phyloP scores from a whole-genome alignment of 441 rosid species.

The Biscutella auriculata region DNA sequence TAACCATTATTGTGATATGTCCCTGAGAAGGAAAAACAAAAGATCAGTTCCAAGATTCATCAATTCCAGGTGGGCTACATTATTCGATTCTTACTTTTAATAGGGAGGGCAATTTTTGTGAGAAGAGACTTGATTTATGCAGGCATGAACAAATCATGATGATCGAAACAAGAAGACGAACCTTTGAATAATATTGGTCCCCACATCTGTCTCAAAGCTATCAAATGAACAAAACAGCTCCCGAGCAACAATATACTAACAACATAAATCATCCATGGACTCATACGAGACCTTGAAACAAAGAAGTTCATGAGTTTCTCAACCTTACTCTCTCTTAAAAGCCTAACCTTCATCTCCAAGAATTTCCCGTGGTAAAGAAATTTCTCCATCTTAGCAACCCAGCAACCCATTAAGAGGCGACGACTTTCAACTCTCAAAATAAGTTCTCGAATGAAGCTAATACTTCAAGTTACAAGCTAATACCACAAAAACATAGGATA shows the following conservation, averaged over 20 bases:
- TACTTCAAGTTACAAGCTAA: too few relatives aligned
- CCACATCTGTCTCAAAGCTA: slow-evolving; percentile 79
- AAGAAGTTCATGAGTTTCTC: slow-evolving; percentile 37
- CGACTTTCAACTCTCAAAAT: too few relatives aligned
- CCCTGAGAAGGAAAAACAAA: too few relatives aligned
- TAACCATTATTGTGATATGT: slow-evolving; percentile 90
- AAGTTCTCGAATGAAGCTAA: too few relatives aligned
- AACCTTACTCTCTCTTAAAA: slow-evolving; percentile 26
- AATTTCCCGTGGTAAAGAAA: slow-evolving; percentile 23
- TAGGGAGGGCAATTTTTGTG: slow-evolving; percentile 36
- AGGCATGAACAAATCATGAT: slow-evolving; percentile 27
- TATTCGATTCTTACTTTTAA: too few relatives aligned
- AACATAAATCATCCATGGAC: slow-evolving; percentile 82
- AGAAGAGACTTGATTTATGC: slow-evolving; percentile 36
- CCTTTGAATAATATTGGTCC: slow-evolving; percentile 74
- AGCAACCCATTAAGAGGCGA: too few relatives aligned
- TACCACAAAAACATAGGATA: too few relatives aligned
- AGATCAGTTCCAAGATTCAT: too few relatives aligned
- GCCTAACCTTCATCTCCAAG: slow-evolving; percentile 40
- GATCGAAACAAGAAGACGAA: slow-evolving; percentile 69
- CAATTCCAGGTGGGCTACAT: too few relatives aligned
- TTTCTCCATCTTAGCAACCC: slow-evolving; percentile 38
- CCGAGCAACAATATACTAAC: slow-evolving; percentile 70
- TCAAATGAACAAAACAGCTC: slow-evolving; percentile 89
- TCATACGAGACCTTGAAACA: slow-evolving; percentile 34